phyloP scores from a whole-genome alignment of 225 moss, liverwort and hornwort species.

The Polytrichum formosum region DNA sequence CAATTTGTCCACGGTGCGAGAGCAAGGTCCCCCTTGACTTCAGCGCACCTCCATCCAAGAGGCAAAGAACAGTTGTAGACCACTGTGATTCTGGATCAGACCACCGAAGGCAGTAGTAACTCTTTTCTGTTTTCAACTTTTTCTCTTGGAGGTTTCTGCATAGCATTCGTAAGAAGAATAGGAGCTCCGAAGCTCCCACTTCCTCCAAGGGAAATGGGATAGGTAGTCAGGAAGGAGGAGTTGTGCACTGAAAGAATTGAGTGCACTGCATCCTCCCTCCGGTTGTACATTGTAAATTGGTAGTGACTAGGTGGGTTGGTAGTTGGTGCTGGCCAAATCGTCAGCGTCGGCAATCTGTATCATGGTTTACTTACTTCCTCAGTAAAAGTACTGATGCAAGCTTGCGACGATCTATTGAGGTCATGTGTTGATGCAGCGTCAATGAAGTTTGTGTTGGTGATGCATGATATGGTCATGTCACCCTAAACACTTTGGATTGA shows the following conservation, averaged over 20 bases:
- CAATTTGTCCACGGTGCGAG: constrained; percentile 44
- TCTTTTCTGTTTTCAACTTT: background rate
- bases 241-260: background rate
- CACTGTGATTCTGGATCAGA: background rate
- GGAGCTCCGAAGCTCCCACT: background rate
- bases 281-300: background rate
- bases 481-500: too few relatives aligned
- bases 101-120: background rate
- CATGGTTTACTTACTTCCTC: background rate
- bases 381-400: constrained; percentile 3
- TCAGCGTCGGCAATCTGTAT: background rate
- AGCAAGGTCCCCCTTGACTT: constrained; percentile 48
- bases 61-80: constrained; percentile 14
- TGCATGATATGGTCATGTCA: too few relatives aligned
- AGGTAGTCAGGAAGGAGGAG: background rate
- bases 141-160: background rate
- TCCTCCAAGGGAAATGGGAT: background rate
- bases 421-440: too few relatives aligned
- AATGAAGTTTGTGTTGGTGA: too few relatives aligned
- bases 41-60: constrained; percentile 37
- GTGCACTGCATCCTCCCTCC: background rate
- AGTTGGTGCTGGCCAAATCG: background rate
- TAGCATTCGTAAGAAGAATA: background rate
- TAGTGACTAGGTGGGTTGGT: background rate
- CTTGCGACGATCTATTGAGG: too few relatives aligned